A percentile compares a stretch with the other conserved stretches of the same genome.
Evolutionary conservation across 1,139 yeast genomes (phyloP).

Genomic region (Yamadazyma jaroonii): DNA sequence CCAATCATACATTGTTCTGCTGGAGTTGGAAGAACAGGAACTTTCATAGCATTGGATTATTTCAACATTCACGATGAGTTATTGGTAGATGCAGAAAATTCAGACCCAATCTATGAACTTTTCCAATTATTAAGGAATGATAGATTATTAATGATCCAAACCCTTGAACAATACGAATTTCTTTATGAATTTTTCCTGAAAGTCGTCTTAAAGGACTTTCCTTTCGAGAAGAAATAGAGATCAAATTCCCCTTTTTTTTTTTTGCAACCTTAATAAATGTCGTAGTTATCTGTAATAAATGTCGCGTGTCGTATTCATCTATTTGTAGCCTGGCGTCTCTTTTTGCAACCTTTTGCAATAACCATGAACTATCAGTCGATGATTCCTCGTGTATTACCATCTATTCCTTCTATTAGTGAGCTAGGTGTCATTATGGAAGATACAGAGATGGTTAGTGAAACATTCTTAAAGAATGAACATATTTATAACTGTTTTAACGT

Average conservation of each 20-base stretch:
- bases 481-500: slow-evolving; percentile 6
- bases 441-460: too few relatives aligned
- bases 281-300: too few relatives aligned
- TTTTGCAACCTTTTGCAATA: slow-evolving; percentile 8
- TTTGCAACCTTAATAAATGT: background rate
- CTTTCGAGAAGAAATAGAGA: too few relatives aligned
- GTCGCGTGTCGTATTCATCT: too few relatives aligned
- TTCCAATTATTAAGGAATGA: slow-evolving; percentile 49
- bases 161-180: slow-evolving; percentile 52
- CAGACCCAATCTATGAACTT: slow-evolving; percentile 28
- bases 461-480: slow-evolving; percentile 1
- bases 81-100: slow-evolving; percentile 13
- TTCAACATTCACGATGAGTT: slow-evolving; percentile 28
- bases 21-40: slow-evolving; percentile 83
- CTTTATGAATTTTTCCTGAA: slow-evolving; percentile 28
- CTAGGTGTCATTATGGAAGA: too few relatives aligned
- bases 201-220: too few relatives aligned
- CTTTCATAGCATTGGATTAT: slow-evolving; percentile 68
- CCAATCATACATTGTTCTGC: slow-evolving; percentile 77
- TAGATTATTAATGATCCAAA: slow-evolving; percentile 70
- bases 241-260: too few relatives aligned
- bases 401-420: too few relatives aligned
- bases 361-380: background rate
- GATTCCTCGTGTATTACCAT: background rate
- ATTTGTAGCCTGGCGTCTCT: background rate